These are phyloP conservation scores for Henckelia pumila DNA, from an alignment of 257 asterid species.

Conservation along the genomic window DNA sequence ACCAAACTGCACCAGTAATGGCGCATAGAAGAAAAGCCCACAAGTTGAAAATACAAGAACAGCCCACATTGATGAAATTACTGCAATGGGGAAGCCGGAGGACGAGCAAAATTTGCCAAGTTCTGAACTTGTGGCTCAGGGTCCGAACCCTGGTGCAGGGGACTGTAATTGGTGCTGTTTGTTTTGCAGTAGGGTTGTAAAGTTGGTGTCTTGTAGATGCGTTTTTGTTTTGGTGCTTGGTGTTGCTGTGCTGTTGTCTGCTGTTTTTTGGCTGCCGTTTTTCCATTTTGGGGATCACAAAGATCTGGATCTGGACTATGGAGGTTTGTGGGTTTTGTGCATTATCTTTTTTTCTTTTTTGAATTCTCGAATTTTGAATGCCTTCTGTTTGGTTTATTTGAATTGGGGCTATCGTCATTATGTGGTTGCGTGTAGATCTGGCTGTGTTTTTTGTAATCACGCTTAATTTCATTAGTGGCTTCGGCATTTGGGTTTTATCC, in stretches of 20 bases:
- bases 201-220: constrained; percentile 58
- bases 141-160: constrained; percentile 38
- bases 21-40: constrained; percentile 32
- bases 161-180: constrained; percentile 36
- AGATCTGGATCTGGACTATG: constrained; percentile 75
- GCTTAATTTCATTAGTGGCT: neutral
- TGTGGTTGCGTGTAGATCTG: constrained; percentile 27
- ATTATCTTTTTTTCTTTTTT: constrained; percentile 9
- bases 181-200: constrained; percentile 41
- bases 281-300: constrained; percentile 47
- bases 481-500: constrained; percentile 14
- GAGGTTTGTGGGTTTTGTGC: constrained; percentile 27
- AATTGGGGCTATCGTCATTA: constrained; percentile 13
- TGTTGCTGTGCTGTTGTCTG: constrained; percentile 62
- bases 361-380: neutral
- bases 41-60: constrained; percentile 21
- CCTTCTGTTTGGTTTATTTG: constrained; percentile 3
- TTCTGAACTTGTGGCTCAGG: constrained; percentile 50
- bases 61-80: constrained; percentile 54
- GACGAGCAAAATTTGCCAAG: constrained; percentile 45
- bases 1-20: constrained; percentile 46
- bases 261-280: constrained; percentile 73
- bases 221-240: constrained; percentile 60
- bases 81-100: constrained; percentile 81
- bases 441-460: constrained; percentile 13